Evolutionary conservation across 352 stramenopile genomes (phyloP).

Genomic region (Pythium sukuiense): DNA sequence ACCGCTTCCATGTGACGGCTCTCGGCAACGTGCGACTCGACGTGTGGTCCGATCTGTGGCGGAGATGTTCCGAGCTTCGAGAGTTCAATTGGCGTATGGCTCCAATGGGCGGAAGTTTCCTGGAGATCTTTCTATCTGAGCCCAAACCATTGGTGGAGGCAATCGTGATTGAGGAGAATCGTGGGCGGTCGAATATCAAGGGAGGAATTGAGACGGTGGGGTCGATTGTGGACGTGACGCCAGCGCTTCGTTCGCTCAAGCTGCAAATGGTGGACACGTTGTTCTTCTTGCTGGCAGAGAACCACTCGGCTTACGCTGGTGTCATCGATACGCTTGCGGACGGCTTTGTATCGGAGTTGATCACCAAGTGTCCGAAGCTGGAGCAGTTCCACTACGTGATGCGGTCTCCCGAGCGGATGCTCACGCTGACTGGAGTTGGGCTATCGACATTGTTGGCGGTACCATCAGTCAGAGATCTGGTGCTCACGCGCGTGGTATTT

Average conservation of each 20-base stretch:
- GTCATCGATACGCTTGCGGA: conserved; percentile 10
- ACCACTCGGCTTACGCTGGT: conserved; percentile 9
- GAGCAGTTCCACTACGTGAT: conserved; percentile 19
- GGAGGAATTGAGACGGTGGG: not conserved
- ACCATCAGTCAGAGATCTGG: conserved; percentile 1
- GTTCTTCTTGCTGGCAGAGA: conserved; percentile 15
- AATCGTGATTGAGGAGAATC: conserved; percentile 9
- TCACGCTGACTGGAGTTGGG: conserved; percentile 5
- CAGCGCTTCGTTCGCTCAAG: conserved; percentile 7
- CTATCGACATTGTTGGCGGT: conserved; percentile 2
- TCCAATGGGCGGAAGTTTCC: not conserved
- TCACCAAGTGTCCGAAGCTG: conserved; percentile 15
- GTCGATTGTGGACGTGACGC: not conserved
- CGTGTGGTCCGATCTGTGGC: conserved; percentile 13
- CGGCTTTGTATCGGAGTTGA: conserved; percentile 6
- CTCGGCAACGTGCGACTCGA: not conserved
- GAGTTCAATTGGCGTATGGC: conserved; percentile 15
- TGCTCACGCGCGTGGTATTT: conserved; percentile 15
- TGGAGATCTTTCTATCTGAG: conserved; percentile 1
- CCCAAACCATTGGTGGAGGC: not conserved
- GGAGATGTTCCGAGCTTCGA: conserved; percentile 8
- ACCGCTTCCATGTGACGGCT: not conserved
- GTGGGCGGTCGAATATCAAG: conserved; percentile 7
- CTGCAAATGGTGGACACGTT: conserved; percentile 9
- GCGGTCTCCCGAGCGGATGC: conserved; percentile 9